Conservation (phyloP, 164 flowering plant genomes). For the Brasenia schreberi region DNA sequence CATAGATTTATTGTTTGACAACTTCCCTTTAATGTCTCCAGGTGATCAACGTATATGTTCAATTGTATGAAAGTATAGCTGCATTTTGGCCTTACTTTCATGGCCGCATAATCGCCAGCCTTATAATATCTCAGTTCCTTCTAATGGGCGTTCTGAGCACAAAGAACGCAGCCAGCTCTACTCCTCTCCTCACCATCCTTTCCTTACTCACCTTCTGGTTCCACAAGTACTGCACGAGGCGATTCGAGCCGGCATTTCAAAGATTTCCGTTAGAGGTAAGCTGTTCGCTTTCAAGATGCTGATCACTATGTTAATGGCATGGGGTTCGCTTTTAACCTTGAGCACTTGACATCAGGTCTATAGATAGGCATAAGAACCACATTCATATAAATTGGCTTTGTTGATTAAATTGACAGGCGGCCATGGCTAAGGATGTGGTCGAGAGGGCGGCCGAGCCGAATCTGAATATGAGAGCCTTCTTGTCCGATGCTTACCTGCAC, state of each 20-base stretch:
- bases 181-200: constrained; percentile 63
- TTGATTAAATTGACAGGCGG: constrained; percentile 48
- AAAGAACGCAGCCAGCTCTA: constrained; percentile 73
- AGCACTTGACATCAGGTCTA: background rate
- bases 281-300: background rate
- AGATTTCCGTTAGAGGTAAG: constrained; percentile 88
- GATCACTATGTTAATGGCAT: too few relatives aligned
- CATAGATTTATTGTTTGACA: background rate
- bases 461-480: constrained; percentile 44
- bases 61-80: constrained; percentile 79
- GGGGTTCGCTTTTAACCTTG: too few relatives aligned
- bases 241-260: constrained; percentile 89
- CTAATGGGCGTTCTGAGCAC: constrained; percentile 82
- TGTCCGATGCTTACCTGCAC: constrained; percentile 88
- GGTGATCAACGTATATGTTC: constrained; percentile 90
- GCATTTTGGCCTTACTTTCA: constrained; percentile 99
- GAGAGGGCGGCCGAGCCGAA: constrained; percentile 50
- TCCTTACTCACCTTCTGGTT: constrained; percentile 68
- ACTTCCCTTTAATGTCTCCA: constrained; percentile 6
- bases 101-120: constrained; percentile 67
- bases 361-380: background rate
- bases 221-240: constrained; percentile 77
- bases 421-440: constrained; percentile 63
- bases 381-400: background rate
- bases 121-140: constrained; percentile 78